These are phyloP conservation scores for Penicillium thymicola DNA, from an alignment of 2,329 filamentous ascomycete species.

Conservation along the genomic window DNA sequence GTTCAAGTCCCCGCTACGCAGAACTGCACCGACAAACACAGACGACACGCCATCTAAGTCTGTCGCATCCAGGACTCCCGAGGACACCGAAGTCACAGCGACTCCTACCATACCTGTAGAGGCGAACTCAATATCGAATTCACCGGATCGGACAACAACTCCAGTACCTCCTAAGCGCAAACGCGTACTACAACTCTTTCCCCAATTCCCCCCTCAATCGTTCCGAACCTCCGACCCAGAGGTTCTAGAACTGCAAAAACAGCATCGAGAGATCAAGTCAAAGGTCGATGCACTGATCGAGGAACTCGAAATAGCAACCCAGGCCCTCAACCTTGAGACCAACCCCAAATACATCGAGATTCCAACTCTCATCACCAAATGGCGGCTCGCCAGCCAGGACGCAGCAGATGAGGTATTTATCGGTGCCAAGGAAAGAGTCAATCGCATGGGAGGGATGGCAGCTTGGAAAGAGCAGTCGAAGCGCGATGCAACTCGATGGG, in stretches of 20 bases:
- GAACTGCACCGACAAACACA: slow-evolving; percentile 27
- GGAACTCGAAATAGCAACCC: slow-evolving; percentile 51
- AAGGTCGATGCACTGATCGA: slow-evolving; percentile 31
- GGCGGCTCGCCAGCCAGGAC: slow-evolving; percentile 58
- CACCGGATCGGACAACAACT: slow-evolving; percentile 3
- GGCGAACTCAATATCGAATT: not conserved
- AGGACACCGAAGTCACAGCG: not conserved
- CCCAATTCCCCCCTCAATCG: slow-evolving; percentile 8
- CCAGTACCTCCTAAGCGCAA: not conserved
- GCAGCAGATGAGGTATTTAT: slow-evolving; percentile 68
- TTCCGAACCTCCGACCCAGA: slow-evolving; percentile 22
- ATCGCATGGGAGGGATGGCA: slow-evolving; percentile 60
- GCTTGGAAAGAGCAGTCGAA: slow-evolving; percentile 53
- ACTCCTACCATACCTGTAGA: not conserved
- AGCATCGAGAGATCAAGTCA: slow-evolving; percentile 33
- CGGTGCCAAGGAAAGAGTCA: slow-evolving; percentile 57
- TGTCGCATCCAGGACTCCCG: not conserved
- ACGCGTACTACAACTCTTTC: slow-evolving; percentile 9
- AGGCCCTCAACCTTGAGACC: slow-evolving; percentile 52
- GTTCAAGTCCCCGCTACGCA: slow-evolving; percentile 67
- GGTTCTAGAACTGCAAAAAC: slow-evolving; percentile 36
- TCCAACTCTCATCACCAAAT: slow-evolving; percentile 55
- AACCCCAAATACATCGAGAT: slow-evolving; percentile 54
- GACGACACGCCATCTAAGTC: slow-evolving; percentile 12
- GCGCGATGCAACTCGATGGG: slow-evolving; percentile 43